Conservation (phyloP, 176 grass and related monocot species). For the Cenchrus fungigraminus region DNA sequence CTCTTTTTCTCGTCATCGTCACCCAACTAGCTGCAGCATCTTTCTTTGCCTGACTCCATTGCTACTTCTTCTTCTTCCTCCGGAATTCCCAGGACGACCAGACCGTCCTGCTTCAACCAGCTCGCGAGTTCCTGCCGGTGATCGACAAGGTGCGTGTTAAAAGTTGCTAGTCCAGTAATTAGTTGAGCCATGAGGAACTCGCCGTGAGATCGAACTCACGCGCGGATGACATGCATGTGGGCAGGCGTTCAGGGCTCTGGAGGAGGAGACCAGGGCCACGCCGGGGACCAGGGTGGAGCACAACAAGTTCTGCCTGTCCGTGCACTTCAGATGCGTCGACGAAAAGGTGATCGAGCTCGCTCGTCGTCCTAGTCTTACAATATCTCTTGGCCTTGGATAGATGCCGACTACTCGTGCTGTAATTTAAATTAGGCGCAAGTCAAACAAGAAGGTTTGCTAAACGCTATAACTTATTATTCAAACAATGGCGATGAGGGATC, state of each 20-base stretch:
- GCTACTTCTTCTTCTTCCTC: not conserved
- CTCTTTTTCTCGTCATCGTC: not conserved
- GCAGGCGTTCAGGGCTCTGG: conserved; percentile 62
- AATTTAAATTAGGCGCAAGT: conserved; percentile 28
- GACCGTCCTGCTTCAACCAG: conserved; percentile 68
- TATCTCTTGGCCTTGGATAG: conserved; percentile 16
- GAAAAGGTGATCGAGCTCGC: conserved; percentile 60
- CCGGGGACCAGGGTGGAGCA: conserved; percentile 89
- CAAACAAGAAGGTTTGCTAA: conserved; percentile 38
- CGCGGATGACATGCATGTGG: not conserved
- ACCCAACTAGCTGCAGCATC: not conserved
- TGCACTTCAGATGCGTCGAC: conserved; percentile 99
- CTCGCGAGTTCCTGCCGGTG: conserved; percentile 88
- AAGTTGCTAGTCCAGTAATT: not conserved
- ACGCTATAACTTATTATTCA: not conserved
- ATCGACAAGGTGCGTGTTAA: conserved; percentile 59
- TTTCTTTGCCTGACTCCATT: conserved; percentile 28
- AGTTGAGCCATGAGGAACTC: conserved; percentile 48
- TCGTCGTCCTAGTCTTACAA: conserved; percentile 27
- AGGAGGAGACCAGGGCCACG: conserved; percentile 65
- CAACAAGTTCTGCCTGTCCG: conserved; percentile 98
- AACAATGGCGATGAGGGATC: not conserved
- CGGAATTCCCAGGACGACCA: conserved; percentile 31
- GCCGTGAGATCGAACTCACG: not conserved
- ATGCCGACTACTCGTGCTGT: not conserved